Percentiles rank a stretch among this genome's conserved stretches.
phyloP scores from a whole-genome alignment of 768 basidiomycete species.

The Lactifluus rugatus region DNA sequence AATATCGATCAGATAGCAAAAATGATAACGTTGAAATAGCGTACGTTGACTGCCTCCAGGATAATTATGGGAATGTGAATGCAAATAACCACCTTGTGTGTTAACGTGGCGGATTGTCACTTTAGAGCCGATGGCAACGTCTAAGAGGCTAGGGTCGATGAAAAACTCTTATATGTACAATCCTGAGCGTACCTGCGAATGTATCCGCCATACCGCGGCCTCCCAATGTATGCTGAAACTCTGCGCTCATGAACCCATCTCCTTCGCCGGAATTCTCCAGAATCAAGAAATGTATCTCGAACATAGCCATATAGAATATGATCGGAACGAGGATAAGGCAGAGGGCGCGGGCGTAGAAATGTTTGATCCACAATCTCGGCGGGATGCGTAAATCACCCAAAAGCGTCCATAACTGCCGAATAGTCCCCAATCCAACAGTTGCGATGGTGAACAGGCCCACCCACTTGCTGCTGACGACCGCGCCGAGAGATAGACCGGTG shows the following conservation, averaged over 20 bases:
- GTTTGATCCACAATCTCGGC: slow-evolving; percentile 63
- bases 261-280: slow-evolving; percentile 89
- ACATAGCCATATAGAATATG: slow-evolving; percentile 93
- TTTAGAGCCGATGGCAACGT: slow-evolving; percentile 76
- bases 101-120: slow-evolving; percentile 84
- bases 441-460: slow-evolving; percentile 97
- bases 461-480: slow-evolving; percentile 94
- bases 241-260: slow-evolving; percentile 98
- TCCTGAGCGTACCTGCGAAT: slow-evolving; percentile 54
- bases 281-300: slow-evolving; percentile 88
- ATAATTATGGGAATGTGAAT: slow-evolving; percentile 87
- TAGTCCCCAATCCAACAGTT: slow-evolving; percentile 76
- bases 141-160: slow-evolving; percentile 30
- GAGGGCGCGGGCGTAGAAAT: slow-evolving; percentile 82
- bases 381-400: slow-evolving; percentile 80
- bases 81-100: slow-evolving; percentile 98
- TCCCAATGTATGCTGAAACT: slow-evolving; percentile 91
- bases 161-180: not conserved
- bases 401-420: slow-evolving; percentile 80
- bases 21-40: slow-evolving; percentile 22
- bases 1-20: not conserved
- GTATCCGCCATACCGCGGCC: slow-evolving; percentile 91
- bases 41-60: slow-evolving; percentile 85
- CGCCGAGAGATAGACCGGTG: slow-evolving; percentile 83
- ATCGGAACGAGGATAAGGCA: slow-evolving; percentile 83